phyloP scores from a whole-genome alignment of 441 rosid species.

The Biscutella laevigata region DNA sequence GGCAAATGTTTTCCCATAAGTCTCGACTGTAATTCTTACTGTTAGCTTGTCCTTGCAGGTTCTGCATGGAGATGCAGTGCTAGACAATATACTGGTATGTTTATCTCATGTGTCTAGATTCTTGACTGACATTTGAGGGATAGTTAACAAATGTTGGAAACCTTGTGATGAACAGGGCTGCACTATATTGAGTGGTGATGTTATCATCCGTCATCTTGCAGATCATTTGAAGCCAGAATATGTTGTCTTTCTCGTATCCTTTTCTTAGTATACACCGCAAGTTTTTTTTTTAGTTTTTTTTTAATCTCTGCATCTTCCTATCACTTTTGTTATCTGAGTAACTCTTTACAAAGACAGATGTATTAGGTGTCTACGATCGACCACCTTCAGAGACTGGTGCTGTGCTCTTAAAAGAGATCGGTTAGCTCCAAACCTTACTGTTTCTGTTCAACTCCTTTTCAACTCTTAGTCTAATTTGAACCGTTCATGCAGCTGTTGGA shows the following conservation, averaged over 20 bases:
- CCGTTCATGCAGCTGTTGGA: conserved; percentile 45
- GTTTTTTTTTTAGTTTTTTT: neutral
- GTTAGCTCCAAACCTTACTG: conserved; percentile 30
- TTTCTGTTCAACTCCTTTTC: neutral
- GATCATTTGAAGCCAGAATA: conserved; percentile 67
- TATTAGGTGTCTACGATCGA: conserved; percentile 77
- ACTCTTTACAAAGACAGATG: conserved; percentile 61
- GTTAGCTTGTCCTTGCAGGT: conserved; percentile 39
- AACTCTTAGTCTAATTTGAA: neutral
- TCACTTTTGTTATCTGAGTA: conserved; percentile 36
- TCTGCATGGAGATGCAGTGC: conserved; percentile 93
- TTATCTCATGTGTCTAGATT: neutral
- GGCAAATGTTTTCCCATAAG: neutral
- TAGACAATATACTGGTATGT: conserved; percentile 60
- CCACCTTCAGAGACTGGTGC: conserved; percentile 76
- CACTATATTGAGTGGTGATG: conserved; percentile 93
- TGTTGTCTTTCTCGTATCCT: conserved; percentile 94
- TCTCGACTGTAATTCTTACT: neutral
- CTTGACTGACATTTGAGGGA: too few relatives aligned
- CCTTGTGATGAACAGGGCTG: conserved; percentile 81
- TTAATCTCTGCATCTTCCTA: neutral
- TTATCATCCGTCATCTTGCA: conserved; percentile 83
- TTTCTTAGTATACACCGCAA: neutral
- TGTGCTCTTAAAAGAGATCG: conserved; percentile 74
- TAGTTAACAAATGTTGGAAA: too few relatives aligned